phyloP scores from a whole-genome alignment of 805 yeast species.

The Monosporozyma solicola region DNA sequence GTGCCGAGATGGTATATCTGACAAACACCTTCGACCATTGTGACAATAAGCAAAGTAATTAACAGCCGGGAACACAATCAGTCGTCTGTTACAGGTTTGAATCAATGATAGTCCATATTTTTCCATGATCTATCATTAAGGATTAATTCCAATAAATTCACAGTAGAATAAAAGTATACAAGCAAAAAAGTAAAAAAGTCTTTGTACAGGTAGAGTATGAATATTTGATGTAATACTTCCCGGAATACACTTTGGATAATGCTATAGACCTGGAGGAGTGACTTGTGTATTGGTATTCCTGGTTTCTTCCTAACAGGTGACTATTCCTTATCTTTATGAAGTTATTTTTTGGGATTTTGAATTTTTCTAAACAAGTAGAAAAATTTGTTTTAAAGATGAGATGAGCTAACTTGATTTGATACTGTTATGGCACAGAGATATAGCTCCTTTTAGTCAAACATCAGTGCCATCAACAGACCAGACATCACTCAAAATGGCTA shows the following conservation, averaged over 20 bases:
- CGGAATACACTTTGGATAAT: not conserved
- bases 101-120: slow-evolving; percentile 11
- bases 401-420: not conserved
- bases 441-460: not conserved
- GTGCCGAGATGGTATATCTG: not conserved
- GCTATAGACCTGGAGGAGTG: not conserved
- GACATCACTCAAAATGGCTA: slow-evolving; percentile 11
- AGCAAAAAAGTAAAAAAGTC: not conserved
- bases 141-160: not conserved
- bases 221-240: not conserved
- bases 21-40: not conserved
- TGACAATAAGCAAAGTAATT: not conserved
- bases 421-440: not conserved
- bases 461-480: not conserved
- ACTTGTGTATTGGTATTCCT: not conserved
- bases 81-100: not conserved
- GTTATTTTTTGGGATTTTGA: not conserved
- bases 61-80: not conserved
- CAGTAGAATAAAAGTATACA: not conserved
- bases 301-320: not conserved
- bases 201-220: not conserved
- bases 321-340: not conserved
- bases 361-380: not conserved
- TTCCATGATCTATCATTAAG: slow-evolving; percentile 8
- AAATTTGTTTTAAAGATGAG: not conserved